Evolutionary conservation across 2,329 filamentous ascomycete species (phyloP).

Genomic region (Blastomyces silverae): DNA sequence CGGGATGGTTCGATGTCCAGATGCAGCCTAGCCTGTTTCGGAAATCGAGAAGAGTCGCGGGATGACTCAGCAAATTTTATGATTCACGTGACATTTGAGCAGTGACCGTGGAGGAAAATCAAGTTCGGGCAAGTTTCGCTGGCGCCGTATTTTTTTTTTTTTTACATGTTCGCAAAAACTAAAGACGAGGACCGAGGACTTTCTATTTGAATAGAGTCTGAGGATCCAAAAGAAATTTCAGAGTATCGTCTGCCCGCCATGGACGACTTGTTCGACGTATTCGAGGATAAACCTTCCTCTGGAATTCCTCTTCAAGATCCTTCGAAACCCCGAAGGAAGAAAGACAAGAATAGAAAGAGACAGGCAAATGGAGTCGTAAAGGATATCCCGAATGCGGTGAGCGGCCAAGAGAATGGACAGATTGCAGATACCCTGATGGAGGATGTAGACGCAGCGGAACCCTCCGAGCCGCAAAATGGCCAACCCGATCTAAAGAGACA

Average conservation of each 20-base stretch:
- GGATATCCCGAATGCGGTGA: conserved; percentile 8
- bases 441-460: conserved; percentile 18
- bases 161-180: background rate
- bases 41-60: background rate
- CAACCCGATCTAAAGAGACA: conserved; percentile 44
- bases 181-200: background rate
- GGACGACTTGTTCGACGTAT: conserved; percentile 78
- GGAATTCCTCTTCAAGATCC: conserved; percentile 28
- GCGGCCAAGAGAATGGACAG: conserved; percentile 27
- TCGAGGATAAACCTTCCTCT: conserved; percentile 59
- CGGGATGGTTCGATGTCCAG: background rate
- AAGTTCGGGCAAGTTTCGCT: background rate
- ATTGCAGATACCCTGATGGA: conserved; percentile 26
- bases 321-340: conserved; percentile 38
- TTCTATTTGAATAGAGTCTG: conserved; percentile 1
- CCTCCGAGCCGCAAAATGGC: conserved; percentile 25
- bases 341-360: conserved; percentile 72
- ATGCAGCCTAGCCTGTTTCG: background rate
- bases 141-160: background rate
- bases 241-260: conserved; percentile 38
- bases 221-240: background rate
- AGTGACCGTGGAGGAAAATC: background rate
- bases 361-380: conserved; percentile 76
- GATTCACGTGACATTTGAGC: background rate
- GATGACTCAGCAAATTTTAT: background rate